Base-by-base conservation (phyloP, 2,329 filamentous ascomycete species). In the Diplodia scrobiculata region DNA sequence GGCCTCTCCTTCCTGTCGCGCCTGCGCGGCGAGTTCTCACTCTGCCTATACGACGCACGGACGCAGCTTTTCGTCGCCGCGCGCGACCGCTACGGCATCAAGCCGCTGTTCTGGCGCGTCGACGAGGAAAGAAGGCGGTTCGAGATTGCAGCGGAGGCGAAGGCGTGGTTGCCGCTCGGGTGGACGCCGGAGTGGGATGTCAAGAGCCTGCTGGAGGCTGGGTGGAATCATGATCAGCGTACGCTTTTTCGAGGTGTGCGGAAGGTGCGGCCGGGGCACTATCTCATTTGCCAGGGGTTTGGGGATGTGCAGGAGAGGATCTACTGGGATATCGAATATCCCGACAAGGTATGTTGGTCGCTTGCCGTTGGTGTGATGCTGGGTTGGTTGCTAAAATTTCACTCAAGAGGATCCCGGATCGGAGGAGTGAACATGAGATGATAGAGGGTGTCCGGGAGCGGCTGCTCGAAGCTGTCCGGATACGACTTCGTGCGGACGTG, bases 61-160 rank as follows among this genome's bases (percentile, higher is more conserved):
- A 71, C 73, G 1, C 66, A 70, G 45, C 25, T 69, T 13, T 74
- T 85, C 48, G 72, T 86, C 45, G 83, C 80, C 0, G 83, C 77
- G 1, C 73, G 84, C 19, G 84, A 87, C 70, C 79, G 84, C 0
- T 86, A 81, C 71, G 84, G 84, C 3, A 83, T 87, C 70, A 87
- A 87, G 71, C 84, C 84, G 2, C 76, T 87, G 19, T 82, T 84
- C 66, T 86, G 80, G 74, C 85, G 83, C 0, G 67, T 79, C 1
- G 68, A 77, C 1, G 72, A 73, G 5, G 75, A 73, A 5, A 14
- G 21, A 2, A 3, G 36, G 10, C 73, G 75, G 65, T 65, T 87
- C 3, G 72, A 85, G 13, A 71, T 86, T 0, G 82, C 83, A 5
- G 76, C 83, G 0, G 84, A 87, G 71, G 79, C 80, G 67, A 87